Evolutionary conservation across 352 stramenopile species (phyloP), one percentile per base, ranked within the genome.

Genomic region (Globisporangium carolinianum): DNA sequence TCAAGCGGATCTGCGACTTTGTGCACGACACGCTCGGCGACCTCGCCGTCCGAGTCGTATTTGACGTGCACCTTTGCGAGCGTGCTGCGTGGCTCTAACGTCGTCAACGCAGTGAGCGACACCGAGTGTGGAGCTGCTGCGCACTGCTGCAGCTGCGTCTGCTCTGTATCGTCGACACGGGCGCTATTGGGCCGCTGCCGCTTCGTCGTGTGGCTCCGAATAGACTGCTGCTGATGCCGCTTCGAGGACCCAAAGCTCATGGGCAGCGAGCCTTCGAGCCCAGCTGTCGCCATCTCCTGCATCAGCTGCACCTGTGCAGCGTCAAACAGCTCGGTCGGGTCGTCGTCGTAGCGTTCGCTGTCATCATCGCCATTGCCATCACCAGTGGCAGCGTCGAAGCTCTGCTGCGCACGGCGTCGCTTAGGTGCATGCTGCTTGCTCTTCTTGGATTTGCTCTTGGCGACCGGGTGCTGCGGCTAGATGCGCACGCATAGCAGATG

Each of bases 1-100:
- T 24, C 18, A 24, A 46, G 5, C 11, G 42, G 42, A 46, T 46
- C 42, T 5, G 42, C 69, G 10, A 88, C 67, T 14, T 71, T 56
- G 36, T 87, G 65, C 3, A 83, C 53, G 37, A 71, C 52, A 12
- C 70, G 77, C 17, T 83, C 68, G 0, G 55, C 53, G 11, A 82
- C 72, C 60, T 85, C 77, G 17, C 77, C 80, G 55, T 90, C 76
- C 6, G 80, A 88, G 66, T 86, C 69, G 61, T 76, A 88, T 18
- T 74, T 71, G 17, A 90, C 70, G 32, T 79, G 80, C 46, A 88
- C 53, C 51, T 90, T 88, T 18, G 85, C 68, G 14, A 79, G 51
- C 17, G 45, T 36, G 0, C 7, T 14, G 18, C 32, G 6, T n/a
- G 24, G 42, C 42, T 46, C 42, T 46, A 24, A 24, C 18, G 18